These are phyloP conservation scores for Eucalyptus guilfoylei DNA, from an alignment of 345 rosid species.

Conservation along the genomic window DNA sequence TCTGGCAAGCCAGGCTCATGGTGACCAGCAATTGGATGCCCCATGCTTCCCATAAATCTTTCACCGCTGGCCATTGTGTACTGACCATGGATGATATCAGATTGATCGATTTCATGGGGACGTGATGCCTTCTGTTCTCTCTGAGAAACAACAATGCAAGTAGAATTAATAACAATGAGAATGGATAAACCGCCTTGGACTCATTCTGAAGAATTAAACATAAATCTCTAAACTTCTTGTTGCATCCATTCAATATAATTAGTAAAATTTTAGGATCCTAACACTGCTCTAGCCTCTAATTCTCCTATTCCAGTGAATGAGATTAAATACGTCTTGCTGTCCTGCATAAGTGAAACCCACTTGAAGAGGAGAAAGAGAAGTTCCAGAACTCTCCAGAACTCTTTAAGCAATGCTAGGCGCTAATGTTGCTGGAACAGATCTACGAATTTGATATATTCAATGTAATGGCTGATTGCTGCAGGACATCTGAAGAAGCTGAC, in stretches of 20 bases:
- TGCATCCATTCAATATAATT: neutral
- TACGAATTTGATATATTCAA: neutral
- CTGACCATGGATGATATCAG: neutral
- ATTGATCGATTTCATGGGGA: neutral
- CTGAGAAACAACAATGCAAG: neutral
- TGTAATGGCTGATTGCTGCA: neutral
- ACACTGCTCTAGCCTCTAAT: neutral
- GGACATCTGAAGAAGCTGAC: neutral
- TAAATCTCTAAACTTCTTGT: neutral
- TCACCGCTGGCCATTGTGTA: neutral
- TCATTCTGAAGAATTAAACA: neutral
- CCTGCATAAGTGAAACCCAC: neutral
- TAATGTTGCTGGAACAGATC: neutral
- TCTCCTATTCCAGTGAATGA: neutral
- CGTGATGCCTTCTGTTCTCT: neutral
- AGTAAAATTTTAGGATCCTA: neutral
- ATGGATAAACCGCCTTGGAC: neutral
- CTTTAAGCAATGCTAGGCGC: neutral
- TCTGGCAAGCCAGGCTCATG: neutral
- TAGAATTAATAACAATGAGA: neutral
- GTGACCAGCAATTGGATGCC: slow-evolving; percentile 1
- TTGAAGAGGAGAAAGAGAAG: neutral
- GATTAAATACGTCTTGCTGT: neutral
- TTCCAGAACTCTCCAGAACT: neutral
- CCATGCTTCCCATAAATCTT: slow-evolving; percentile 3